Evolutionary conservation across 192 early-diverging fungal genomes (phyloP), one percentile per base, ranked within the genome.

Genomic region (Chytriomyces hyalinus): DNA sequence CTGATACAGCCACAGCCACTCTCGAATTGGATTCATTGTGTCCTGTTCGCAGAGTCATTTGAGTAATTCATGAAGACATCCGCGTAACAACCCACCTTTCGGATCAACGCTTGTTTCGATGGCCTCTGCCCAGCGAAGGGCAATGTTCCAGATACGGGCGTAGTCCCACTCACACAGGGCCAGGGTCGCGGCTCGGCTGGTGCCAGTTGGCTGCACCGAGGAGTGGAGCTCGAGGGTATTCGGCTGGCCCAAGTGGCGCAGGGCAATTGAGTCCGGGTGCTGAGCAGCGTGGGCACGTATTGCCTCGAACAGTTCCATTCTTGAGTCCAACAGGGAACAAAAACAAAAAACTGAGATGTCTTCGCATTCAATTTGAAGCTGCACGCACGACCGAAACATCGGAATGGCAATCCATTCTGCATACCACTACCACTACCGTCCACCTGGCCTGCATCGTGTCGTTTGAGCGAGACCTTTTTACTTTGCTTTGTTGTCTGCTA

Each of bases 1-100:
- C 76, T 15, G 76, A 57, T 3, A 77, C 76, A 24, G 26, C 49
- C 9, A 70, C 4, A 2, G 49, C 68, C 11, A 70, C 68, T 70
- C n/a, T 11, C n/a, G 62, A 11, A 64, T 67, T 11, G 15, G 28
- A 20, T 47, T 47, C 13, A 15, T 67, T 47, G 28, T 11, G 46
- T 8, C 47, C 47, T 67, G 28, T 47, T 67, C 45, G 44, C 36
- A 36, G 4, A 36, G 36, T 36, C 36, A 46, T 48, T 47, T 10
- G 13, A 67, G 6, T 47, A 28, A 15, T 43, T 48, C 17, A 17
- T 65, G 20, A 26, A n/a, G n/a, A 22, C 63, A 22, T 28, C 17
- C 63, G 1, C 53, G 53, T 57, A 13, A 57, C 53, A 20, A 5
- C 20, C 53, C 53, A 20, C 20, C 20, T 57, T 20, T 20, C 20